These are phyloP conservation scores for Thozetella sp. DNA, from an alignment of 495 filamentous ascomycete genomes.

Conservation along the genomic window DNA sequence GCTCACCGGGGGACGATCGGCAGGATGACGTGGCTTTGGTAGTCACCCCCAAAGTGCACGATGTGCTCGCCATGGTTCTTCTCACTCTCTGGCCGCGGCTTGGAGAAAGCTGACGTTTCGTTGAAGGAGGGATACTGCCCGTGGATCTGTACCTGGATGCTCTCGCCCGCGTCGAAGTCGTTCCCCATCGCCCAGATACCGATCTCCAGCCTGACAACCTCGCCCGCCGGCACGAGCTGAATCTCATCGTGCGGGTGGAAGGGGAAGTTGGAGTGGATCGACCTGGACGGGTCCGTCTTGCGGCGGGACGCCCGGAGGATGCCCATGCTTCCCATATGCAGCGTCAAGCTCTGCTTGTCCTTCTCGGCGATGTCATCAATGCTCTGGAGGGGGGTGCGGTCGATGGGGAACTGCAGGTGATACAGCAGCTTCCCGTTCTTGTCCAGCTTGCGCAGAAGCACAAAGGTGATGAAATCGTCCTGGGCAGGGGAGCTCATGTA, in stretches of 20 bases:
- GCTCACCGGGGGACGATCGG: not conserved
- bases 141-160: not conserved
- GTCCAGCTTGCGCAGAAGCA: not conserved
- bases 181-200: not conserved
- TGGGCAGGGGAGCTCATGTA: not conserved
- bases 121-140: not conserved
- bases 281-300: not conserved
- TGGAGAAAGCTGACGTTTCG: not conserved
- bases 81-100: not conserved
- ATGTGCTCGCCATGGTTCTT: not conserved
- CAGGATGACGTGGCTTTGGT: conserved; percentile 2
- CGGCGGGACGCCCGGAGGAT: not conserved
- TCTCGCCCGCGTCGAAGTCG: conserved; percentile 1
- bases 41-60: not conserved
- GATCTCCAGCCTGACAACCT: not conserved
- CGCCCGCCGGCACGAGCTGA: not conserved
- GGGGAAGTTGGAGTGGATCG: not conserved
- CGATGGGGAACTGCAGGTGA: not conserved
- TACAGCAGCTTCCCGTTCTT: not conserved
- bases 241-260: not conserved
- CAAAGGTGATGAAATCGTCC: not conserved
- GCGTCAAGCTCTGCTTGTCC: not conserved
- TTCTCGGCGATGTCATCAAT: not conserved
- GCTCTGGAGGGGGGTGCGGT: not conserved
- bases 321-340: not conserved